Evolutionary conservation across 192 early-diverging fungal species (phyloP).

Genomic region (Lunasporangiospora selenospora): DNA sequence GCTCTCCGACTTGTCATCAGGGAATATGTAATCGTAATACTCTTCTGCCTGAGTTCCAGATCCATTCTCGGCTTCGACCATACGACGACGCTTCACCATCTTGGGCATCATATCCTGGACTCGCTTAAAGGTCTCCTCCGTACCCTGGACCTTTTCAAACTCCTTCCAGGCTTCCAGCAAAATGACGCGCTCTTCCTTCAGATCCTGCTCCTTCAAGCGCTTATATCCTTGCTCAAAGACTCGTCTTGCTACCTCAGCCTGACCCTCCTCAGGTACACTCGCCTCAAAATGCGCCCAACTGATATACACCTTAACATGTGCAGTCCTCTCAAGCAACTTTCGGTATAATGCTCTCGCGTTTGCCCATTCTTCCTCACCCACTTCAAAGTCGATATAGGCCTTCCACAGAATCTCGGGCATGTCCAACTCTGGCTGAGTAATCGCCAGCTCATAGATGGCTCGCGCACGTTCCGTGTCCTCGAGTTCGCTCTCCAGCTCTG

Average conservation of each 20-base stretch:
- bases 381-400: slow-evolving; percentile 96
- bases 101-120: slow-evolving; percentile 86
- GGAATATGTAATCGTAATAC: slow-evolving; percentile 99
- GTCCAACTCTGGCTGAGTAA: slow-evolving; percentile 88
- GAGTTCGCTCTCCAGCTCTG: slow-evolving; percentile 85
- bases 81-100: slow-evolving; percentile 89
- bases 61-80: slow-evolving; percentile 61
- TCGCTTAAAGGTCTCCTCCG: slow-evolving; percentile 55
- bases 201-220: slow-evolving; percentile 68
- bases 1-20: slow-evolving; percentile 90
- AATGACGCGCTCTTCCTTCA: slow-evolving; percentile 89
- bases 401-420: slow-evolving; percentile 99
- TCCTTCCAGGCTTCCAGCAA: slow-evolving; percentile 93
- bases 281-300: slow-evolving; percentile 93
- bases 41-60: slow-evolving; percentile 85
- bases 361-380: slow-evolving; percentile 79
- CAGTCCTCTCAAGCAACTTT: slow-evolving; percentile 83
- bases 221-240: slow-evolving; percentile 82
- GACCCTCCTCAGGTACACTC: slow-evolving; percentile 63
- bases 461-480: slow-evolving; percentile 85
- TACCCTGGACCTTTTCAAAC: slow-evolving; percentile 72
- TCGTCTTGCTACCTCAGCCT: slow-evolving; percentile 62
- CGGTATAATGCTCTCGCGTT: slow-evolving; percentile 84
- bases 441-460: slow-evolving; percentile 92
- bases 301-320: slow-evolving; percentile 98